Evolutionary conservation across 306 rosid species (phyloP).

Genomic region (Argentina anserina): DNA sequence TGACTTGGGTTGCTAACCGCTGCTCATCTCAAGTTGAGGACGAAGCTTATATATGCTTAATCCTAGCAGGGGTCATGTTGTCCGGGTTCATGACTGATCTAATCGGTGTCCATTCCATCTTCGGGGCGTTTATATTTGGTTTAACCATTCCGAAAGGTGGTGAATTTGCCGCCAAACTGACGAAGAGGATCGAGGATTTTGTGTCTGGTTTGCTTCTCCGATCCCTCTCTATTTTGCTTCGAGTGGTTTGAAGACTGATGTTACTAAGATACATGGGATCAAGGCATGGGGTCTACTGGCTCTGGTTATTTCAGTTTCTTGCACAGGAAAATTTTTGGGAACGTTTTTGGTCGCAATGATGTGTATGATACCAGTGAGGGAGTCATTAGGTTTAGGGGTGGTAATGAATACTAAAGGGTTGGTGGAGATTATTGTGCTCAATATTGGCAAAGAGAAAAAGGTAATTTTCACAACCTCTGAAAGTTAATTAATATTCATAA

Average conservation of each 20-base stretch:
- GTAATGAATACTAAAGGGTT: constrained; percentile 92
- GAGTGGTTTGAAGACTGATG: constrained; percentile 10
- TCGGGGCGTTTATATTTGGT: constrained; percentile 41
- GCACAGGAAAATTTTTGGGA: constrained; percentile 74
- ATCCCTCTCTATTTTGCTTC: constrained; percentile 20
- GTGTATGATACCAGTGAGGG: constrained; percentile 58
- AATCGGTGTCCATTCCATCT: constrained; percentile 74
- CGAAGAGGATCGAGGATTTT: constrained; percentile 7
- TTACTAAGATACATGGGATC: neutral
- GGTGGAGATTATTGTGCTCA: constrained; percentile 84
- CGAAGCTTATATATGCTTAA: constrained; percentile 59
- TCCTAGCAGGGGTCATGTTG: constrained; percentile 51
- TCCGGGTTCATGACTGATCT: constrained; percentile 74
- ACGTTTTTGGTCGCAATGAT: constrained; percentile 63
- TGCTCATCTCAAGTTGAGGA: constrained; percentile 12
- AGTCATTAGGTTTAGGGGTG: constrained; percentile 63
- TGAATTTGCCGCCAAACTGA: constrained; percentile 40
- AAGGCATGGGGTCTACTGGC: constrained; percentile 18
- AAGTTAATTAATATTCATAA: too few relatives aligned
- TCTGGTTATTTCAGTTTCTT: constrained; percentile 35
- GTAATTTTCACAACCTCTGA: too few relatives aligned
- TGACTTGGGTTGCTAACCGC: constrained; percentile 17
- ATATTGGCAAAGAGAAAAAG: constrained; percentile 89
- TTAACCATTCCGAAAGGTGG: constrained; percentile 5
- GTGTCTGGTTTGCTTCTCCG: constrained; percentile 10